A percentile compares a stretch with the other conserved stretches of the same genome.
Evolutionary conservation across 768 basidiomycete species (phyloP).

Genomic region (Mycena rosella): DNA sequence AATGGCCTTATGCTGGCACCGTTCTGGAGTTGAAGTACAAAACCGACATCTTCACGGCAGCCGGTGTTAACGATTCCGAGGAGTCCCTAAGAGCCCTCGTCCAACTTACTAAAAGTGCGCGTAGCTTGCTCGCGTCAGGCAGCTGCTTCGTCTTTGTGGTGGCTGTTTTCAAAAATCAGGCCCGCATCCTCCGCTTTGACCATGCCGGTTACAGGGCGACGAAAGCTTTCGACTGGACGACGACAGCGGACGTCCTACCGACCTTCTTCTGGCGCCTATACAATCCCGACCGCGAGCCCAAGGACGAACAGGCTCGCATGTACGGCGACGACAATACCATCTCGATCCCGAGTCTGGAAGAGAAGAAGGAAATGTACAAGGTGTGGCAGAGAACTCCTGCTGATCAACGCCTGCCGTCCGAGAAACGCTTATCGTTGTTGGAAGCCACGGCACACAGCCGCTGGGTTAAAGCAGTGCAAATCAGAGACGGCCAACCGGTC

Average conservation of each 20-base stretch:
- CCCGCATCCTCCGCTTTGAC: slow-evolving; percentile 28
- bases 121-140: slow-evolving; percentile 9
- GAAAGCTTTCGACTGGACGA: slow-evolving; percentile 8
- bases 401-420: too few species aligned
- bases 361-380: slow-evolving; percentile 5
- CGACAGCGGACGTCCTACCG: not conserved
- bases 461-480: not conserved
- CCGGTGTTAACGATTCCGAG: not conserved
- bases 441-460: not conserved
- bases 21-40: slow-evolving; percentile 12
- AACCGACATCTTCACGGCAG: slow-evolving; percentile 7
- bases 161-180: not conserved
- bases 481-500: too few species aligned
- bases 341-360: not conserved
- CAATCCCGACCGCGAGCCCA: not conserved
- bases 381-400: not conserved
- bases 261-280: slow-evolving; percentile 24
- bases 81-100: not conserved
- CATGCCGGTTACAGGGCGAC: slow-evolving; percentile 20
- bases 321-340: slow-evolving; percentile 17
- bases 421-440: not conserved
- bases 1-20: slow-evolving; percentile 7
- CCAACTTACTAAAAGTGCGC: slow-evolving; percentile 19
- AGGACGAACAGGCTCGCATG: not conserved
- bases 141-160: slow-evolving; percentile 17